Evolutionary conservation across 1,284 basidiomycete species (phyloP).

Genomic region (Cryptococcus sp.): DNA sequence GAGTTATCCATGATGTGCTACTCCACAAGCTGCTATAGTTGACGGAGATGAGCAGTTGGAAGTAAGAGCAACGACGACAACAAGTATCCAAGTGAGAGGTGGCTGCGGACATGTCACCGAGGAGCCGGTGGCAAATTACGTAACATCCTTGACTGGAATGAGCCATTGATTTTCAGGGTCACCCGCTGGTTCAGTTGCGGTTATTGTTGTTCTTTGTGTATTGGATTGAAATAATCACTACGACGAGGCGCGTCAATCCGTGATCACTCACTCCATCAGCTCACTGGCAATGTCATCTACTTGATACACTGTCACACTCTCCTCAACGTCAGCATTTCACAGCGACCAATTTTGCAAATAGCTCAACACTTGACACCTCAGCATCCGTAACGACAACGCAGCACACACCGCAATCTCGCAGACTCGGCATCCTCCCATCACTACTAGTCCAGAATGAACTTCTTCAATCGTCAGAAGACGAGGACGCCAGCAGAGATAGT

Average conservation of each 20-base stretch:
- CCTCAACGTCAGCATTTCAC: not conserved
- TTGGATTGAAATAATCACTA: not conserved
- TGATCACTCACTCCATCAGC: not conserved
- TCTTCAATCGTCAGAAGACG: conserved; percentile 83
- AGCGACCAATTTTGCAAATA: not conserved
- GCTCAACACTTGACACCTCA: not conserved
- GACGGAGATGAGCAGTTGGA: no score
- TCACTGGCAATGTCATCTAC: not conserved
- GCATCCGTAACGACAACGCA: not conserved
- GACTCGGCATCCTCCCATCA: not conserved
- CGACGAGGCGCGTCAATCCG: not conserved
- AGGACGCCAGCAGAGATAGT: conserved; percentile 83
- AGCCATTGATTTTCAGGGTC: not conserved
- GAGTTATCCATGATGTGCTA: conserved; percentile 48
- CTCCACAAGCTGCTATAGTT: no score
- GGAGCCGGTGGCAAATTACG: conserved; percentile 1
- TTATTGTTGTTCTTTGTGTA: not conserved
- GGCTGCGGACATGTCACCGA: not conserved
- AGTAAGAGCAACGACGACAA: not conserved
- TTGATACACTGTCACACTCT: not conserved
- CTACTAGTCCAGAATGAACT: conserved; percentile 68
- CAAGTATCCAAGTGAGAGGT: not conserved
- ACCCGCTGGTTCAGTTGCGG: not conserved
- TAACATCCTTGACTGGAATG: not conserved
- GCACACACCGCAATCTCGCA: no score